Conservation (phyloP, 192 early-diverging fungal species). For the Kappamyces sp. region DNA sequence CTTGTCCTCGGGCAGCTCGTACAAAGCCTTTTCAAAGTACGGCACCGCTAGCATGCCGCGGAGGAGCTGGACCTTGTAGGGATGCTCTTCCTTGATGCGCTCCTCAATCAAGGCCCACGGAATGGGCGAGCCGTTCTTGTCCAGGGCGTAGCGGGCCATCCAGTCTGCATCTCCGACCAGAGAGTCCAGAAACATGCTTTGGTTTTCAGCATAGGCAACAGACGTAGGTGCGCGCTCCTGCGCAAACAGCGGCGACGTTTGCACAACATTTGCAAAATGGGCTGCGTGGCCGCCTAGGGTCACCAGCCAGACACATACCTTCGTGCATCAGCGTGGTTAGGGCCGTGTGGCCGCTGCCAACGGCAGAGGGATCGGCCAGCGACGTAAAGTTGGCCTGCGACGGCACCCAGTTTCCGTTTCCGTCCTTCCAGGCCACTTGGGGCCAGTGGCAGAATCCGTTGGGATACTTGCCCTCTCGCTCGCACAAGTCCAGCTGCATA, state of each 20-base stretch:
- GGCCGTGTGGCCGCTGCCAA: conserved; percentile 27
- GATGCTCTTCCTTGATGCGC: conserved; percentile 18
- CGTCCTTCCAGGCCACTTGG: conserved; percentile 26
- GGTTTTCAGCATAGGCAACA: conserved; percentile 33
- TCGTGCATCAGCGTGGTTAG: conserved; percentile 34
- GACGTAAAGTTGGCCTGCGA: conserved; percentile 34
- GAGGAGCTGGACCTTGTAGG: conserved; percentile 27
- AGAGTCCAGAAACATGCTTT: conserved; percentile 32
- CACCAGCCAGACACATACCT: conserved; percentile 15
- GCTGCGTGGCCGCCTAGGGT: conserved; percentile 17
- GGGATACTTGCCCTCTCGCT: conserved; percentile 29
- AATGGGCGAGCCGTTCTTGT: conserved; percentile 24
- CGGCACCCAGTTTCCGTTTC: conserved; percentile 26
- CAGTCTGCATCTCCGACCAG: conserved; percentile 29
- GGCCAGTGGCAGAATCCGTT: conserved; percentile 39
- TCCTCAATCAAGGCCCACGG: conserved; percentile 32
- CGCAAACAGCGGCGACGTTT: conserved; percentile 27
- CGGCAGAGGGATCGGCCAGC: conserved; percentile 26
- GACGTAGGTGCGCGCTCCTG: conserved; percentile 34
- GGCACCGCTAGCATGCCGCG: conserved; percentile 32
- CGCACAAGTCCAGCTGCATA: conserved; percentile 31
- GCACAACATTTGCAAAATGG: conserved; percentile 32
- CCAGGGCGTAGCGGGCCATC: conserved; percentile 27
- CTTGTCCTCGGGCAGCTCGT: conserved; percentile 31
- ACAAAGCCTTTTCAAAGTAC: conserved; percentile 26